phyloP scores from a whole-genome alignment of 352 stramenopile species.

The Pythium biforme region DNA sequence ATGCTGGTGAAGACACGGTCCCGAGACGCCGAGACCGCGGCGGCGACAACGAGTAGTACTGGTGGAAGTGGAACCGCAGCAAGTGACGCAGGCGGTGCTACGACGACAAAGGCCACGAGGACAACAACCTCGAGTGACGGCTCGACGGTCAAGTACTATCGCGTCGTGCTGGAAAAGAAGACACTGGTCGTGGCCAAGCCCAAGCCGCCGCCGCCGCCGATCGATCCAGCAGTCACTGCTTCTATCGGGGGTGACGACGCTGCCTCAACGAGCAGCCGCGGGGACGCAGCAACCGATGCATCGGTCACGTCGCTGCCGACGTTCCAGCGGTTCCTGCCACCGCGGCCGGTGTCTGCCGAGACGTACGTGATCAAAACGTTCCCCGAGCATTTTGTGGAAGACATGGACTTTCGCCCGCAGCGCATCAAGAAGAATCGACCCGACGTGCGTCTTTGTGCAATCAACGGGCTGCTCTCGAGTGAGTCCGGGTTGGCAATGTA shows the following conservation, averaged over 20 bases:
- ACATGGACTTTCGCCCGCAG: slow-evolving; percentile 81
- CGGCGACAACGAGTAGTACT: too few species aligned
- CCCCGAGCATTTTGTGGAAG: slow-evolving; percentile 81
- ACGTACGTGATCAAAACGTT: slow-evolving; percentile 80
- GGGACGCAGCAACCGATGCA: not conserved
- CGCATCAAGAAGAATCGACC: slow-evolving; percentile 79
- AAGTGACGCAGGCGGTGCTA: not conserved
- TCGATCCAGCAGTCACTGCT: not conserved
- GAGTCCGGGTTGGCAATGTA: slow-evolving; percentile 77
- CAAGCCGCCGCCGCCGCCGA: slow-evolving; percentile 7
- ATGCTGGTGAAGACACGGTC: slow-evolving; percentile 74
- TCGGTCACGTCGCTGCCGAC: not conserved
- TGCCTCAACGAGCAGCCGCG: not conserved
- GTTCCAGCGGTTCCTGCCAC: slow-evolving; percentile 14
- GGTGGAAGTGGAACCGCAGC: too few species aligned
- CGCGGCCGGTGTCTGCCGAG: slow-evolving; percentile 9
- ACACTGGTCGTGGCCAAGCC: slow-evolving; percentile 31
- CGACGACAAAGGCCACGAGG: slow-evolving; percentile 13
- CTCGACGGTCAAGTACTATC: slow-evolving; percentile 57
- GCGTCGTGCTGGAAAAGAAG: slow-evolving; percentile 84
- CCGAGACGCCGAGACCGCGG: not conserved
- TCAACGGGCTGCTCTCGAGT: slow-evolving; percentile 67
- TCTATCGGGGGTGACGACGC: not conserved
- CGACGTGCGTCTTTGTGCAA: slow-evolving; percentile 62
- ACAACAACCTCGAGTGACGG: not conserved